Percentiles rank a stretch among this genome's conserved stretches.
These are phyloP conservation scores for Aurifilum marmelostoma DNA, from an alignment of 2,329 filamentous ascomycete species.

Conservation along the genomic window DNA sequence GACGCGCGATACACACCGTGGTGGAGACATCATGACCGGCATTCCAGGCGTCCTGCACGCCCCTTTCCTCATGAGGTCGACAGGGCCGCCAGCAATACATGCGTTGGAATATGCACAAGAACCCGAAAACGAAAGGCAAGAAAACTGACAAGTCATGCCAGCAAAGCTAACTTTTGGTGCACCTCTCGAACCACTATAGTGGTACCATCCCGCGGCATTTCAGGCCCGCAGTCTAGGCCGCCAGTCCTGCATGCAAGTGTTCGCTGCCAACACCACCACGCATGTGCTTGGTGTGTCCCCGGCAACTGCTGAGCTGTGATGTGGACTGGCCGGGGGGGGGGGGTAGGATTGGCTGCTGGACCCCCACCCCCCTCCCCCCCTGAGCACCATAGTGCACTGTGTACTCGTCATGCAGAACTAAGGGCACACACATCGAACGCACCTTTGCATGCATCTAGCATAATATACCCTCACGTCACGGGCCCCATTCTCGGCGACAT, in stretches of 20 bases:
- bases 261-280: not conserved
- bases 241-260: not conserved
- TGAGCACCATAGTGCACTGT: not conserved
- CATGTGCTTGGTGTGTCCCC: not conserved
- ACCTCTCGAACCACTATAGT: not conserved
- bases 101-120: not conserved
- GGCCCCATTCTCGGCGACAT: not conserved
- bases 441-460: not conserved
- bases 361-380: not conserved
- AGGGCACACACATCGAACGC: not conserved
- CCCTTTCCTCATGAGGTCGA: slow-evolving; percentile 9
- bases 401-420: not conserved
- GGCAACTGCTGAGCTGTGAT: not conserved
- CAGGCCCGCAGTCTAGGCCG: not conserved
- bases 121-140: not conserved
- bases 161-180: not conserved
- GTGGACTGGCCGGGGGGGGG: no score
- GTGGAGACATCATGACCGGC: slow-evolving; percentile 15
- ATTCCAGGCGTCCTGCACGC: slow-evolving; percentile 16
- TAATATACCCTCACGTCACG: not conserved
- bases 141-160: slow-evolving; percentile 1
- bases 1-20: slow-evolving; percentile 12
- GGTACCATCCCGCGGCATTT: not conserved
- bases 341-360: not conserved
- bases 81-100: slow-evolving; percentile 8